Conservation (phyloP, 2,329 filamentous ascomycete genomes). For the Scytalidium lignicola region DNA sequence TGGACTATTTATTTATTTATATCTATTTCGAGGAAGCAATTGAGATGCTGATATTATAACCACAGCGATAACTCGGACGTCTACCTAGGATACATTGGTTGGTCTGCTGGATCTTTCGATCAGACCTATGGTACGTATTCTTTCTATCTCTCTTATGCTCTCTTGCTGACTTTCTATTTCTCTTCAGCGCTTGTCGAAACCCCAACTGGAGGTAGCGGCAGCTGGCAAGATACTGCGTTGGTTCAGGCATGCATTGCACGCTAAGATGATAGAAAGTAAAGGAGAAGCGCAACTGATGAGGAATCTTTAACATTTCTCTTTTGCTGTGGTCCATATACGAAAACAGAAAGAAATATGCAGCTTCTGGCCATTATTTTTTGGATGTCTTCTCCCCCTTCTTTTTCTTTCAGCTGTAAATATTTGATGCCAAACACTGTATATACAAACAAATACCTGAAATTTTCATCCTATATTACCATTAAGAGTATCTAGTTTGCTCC, state of each 20-base stretch:
- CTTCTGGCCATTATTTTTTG: too few species aligned
- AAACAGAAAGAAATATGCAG: too few species aligned
- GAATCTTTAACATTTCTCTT: too few species aligned
- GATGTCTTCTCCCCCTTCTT: not conserved
- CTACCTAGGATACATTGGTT: slow-evolving; percentile 33
- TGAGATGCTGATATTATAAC: not conserved
- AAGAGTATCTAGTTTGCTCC: too few species aligned
- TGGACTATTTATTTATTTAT: not conserved
- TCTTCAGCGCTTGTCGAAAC: slow-evolving; percentile 11
- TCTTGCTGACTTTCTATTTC: slow-evolving; percentile 7
- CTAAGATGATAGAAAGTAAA: not conserved
- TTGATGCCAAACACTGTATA: not conserved
- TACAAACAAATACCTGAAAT: not conserved
- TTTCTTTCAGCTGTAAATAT: not conserved
- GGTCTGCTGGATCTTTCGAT: slow-evolving; percentile 31
- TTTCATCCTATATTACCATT: too few species aligned
- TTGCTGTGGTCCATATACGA: too few species aligned
- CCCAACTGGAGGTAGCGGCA: slow-evolving; percentile 14
- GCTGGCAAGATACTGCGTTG: slow-evolving; percentile 16
- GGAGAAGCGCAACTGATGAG: too few species aligned
- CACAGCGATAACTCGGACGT: slow-evolving; percentile 29
- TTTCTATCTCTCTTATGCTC: not conserved
- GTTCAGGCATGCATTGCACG: slow-evolving; percentile 18
- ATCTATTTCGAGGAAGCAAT: not conserved
- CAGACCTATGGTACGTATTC: slow-evolving; percentile 14